phyloP scores from a whole-genome alignment of 1,284 basidiomycete genomes.

The Leccinum pachyderme region DNA sequence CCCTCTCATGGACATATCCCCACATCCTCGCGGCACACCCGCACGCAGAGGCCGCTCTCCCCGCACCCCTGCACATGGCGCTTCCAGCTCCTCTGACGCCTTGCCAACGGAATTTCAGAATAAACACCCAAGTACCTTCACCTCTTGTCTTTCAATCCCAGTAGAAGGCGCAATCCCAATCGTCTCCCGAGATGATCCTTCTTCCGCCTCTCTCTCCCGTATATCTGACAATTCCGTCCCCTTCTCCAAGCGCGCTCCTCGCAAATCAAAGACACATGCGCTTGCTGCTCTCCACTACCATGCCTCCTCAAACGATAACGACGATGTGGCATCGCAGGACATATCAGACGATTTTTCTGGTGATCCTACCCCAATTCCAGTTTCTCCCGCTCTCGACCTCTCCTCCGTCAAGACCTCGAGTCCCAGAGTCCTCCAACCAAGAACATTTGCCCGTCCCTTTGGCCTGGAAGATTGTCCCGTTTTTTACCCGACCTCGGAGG shows the following conservation, averaged over 20 bases:
- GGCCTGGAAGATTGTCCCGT: conserved; percentile 88
- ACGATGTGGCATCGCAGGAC: conserved; percentile 40
- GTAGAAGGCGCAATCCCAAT: conserved; percentile 51
- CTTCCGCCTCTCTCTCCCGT: conserved; percentile 18
- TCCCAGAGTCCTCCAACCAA: conserved; percentile 42
- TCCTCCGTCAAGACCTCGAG: conserved; percentile 65
- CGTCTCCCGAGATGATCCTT: conserved; percentile 27
- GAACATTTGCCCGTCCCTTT: conserved; percentile 64
- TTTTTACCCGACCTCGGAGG: conserved; percentile 84
- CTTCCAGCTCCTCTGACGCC: conserved; percentile 27
- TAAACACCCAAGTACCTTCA: conserved; percentile 44
- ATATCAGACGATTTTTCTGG: conserved; percentile 46
- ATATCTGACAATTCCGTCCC: conserved; percentile 32
- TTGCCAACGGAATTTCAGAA: conserved; percentile 37
- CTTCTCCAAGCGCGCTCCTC: conserved; percentile 64
- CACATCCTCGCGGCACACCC: conserved; percentile 24
- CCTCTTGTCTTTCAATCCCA: conserved; percentile 49
- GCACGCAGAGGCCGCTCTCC: conserved; percentile 34
- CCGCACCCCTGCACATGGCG: conserved; percentile 25
- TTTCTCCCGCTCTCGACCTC: conserved; percentile 62
- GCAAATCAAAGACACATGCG: conserved; percentile 84
- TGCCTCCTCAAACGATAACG: conserved; percentile 52
- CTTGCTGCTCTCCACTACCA: conserved; percentile 71
- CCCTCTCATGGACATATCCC: conserved; percentile 16
- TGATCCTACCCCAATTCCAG: conserved; percentile 56